Conservation (phyloP, 257 asterid species). For the Nicotiana undulata region DNA sequence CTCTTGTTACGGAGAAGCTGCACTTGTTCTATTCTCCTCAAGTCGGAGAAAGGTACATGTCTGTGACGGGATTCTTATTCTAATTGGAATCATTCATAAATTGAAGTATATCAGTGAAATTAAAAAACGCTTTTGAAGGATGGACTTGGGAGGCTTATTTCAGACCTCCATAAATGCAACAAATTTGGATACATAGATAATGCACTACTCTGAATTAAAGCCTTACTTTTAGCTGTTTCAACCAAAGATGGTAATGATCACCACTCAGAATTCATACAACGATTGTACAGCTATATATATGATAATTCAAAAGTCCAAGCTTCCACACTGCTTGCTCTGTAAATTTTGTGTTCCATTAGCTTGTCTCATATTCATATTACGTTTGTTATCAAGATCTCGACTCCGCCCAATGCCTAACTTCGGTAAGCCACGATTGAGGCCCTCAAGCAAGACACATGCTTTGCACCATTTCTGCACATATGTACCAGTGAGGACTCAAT, state of each 20-base stretch:
- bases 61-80: neutral
- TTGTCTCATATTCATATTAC: slow-evolving; percentile 23
- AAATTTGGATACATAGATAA: neutral
- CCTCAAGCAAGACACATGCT: slow-evolving; percentile 89
- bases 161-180: neutral
- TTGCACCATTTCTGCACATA: slow-evolving; percentile 86
- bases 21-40: neutral
- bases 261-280: neutral
- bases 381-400: slow-evolving; percentile 39
- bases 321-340: slow-evolving; percentile 70
- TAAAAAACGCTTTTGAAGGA: neutral
- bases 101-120: neutral
- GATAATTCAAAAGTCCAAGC: slow-evolving; percentile 49
- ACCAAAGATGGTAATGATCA: neutral
- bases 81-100: neutral
- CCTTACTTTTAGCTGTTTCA: neutral
- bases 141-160: neutral
- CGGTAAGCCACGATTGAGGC: slow-evolving; percentile 89
- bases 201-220: neutral
- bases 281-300: neutral
- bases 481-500: neutral
- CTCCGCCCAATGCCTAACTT: slow-evolving; percentile 78
- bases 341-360: slow-evolving; percentile 36
- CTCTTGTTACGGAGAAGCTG: neutral
- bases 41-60: neutral